phyloP scores from a whole-genome alignment of 805 yeast species.

The Sugiyamaella marilandica region DNA sequence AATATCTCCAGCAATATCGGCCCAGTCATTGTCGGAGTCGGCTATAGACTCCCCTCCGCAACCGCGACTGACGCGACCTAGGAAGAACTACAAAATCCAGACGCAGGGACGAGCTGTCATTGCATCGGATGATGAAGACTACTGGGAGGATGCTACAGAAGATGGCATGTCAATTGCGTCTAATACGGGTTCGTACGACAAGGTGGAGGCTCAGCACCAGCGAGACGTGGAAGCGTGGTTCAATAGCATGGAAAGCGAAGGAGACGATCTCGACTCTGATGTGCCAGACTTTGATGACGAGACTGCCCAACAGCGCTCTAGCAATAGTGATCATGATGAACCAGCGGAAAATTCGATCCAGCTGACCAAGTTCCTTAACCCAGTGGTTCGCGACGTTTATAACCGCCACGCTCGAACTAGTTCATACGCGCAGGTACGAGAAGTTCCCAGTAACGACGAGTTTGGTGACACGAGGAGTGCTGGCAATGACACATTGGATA shows the following conservation, averaged over 20 bases:
- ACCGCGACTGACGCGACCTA: neutral
- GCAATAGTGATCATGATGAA: conserved; percentile 4
- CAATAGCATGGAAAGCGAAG: conserved; percentile 22
- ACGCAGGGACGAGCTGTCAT: conserved; percentile 1
- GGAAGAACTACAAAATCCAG: conserved; percentile 10
- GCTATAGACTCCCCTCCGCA: neutral
- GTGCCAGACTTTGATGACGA: conserved; percentile 9
- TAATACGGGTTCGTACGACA: conserved; percentile 13
- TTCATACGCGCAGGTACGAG: conserved; percentile 7
- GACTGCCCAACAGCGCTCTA: neutral
- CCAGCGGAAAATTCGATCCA: conserved; percentile 3
- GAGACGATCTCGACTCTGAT: conserved; percentile 23
- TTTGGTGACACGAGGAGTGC: neutral
- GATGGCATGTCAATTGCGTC: conserved; percentile 10
- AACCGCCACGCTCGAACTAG: conserved; percentile 6
- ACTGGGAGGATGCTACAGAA: conserved; percentile 15
- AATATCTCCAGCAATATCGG: neutral
- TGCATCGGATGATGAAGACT: conserved; percentile 18
- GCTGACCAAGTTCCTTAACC: conserved; percentile 7
- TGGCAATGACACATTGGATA: conserved; percentile 9
- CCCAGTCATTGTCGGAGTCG: neutral
- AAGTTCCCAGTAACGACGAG: neutral
- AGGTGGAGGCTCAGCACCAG: conserved; percentile 25
- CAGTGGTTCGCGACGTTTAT: conserved; percentile 7
- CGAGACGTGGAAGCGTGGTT: conserved; percentile 34